Evolutionary conservation across 225 moss, liverwort and hornwort genomes (phyloP), one percentile per base, ranked within the genome.

Genomic region (Straminergon stramineum): DNA sequence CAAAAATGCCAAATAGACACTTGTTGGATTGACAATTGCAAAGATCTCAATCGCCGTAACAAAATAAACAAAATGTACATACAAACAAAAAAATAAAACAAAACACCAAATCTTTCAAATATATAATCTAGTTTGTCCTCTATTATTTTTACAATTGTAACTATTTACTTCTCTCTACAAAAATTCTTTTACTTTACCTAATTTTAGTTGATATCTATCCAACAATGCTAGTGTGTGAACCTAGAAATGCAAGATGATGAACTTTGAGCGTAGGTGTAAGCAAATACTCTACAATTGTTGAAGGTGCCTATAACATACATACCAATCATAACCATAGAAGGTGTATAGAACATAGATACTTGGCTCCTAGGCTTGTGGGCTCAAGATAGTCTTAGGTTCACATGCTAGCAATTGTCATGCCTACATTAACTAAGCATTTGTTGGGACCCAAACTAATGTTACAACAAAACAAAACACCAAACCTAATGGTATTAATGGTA

Each of bases 1-100:
- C 9, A 77, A 35, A 9, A 53, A 53, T 22, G 34, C 0, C 0
- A 0, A 34, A 2, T 76, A 34, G 9, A 45, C 2, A 13, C 32
- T 2, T 0, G 0, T 20, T 5, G 0, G 3, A 15, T 0, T 79
- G 0, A 79, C 4, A 4, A 26, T 48, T 9, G 23, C 6, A 10
- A 3, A 56, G 15, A 17, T 57, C 10, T 37, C 24, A 37, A 37
- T 17, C 39, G 17, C 3, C 3, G 18, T 39, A 24, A 17, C 1
- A 58, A 80, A 75, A 75, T 48, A 30, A 30, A 75, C 3, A 48
- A 48, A 34, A 8, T 1, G 34, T 8, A 34, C 7, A 34, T 32
- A 11, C 12, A 75, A 31, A 2, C 20, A 52, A 75, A 2, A 9
- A 75, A 31, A 75, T 11, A 30, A 60, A 61, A 30, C 3, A 41